Percentiles rank a stretch among this genome's conserved stretches.
Conservation (phyloP, 495 filamentous ascomycete species). For the Corynascus novoguineensis region DNA sequence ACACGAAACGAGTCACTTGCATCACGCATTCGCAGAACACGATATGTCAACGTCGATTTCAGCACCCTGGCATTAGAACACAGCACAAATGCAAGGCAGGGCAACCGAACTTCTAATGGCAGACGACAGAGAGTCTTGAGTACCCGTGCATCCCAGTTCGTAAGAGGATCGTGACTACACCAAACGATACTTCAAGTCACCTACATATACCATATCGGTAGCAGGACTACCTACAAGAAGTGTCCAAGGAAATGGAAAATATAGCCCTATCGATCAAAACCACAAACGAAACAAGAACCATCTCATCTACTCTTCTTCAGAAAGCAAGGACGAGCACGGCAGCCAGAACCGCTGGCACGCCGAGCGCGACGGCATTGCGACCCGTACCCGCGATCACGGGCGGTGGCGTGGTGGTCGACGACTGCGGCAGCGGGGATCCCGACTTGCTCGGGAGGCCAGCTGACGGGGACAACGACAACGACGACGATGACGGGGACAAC, state of each 20-base stretch:
- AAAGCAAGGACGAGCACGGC: slow-evolving; percentile 23
- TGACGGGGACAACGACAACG: neutral
- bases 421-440: slow-evolving; percentile 2
- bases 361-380: slow-evolving; percentile 24
- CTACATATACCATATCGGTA: neutral
- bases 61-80: no score
- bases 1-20: no score
- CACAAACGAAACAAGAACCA: slow-evolving; percentile 4
- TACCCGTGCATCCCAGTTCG: no score
- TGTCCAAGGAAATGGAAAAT: neutral
- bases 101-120: no score
- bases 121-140: no score
- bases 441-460: slow-evolving; percentile 9
- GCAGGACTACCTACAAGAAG: neutral
- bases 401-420: slow-evolving; percentile 18
- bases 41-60: no score
- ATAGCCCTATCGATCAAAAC: neutral
- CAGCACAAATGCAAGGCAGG: no score
- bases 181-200: no score
- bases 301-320: slow-evolving; percentile 8
- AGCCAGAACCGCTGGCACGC: slow-evolving; percentile 21
- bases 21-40: no score
- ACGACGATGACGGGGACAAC: neutral
- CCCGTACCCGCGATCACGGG: slow-evolving; percentile 27
- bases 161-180: no score